These are phyloP conservation scores for Pistacia integerrima DNA, from an alignment of 345 rosid species.

Conservation along the genomic window DNA sequence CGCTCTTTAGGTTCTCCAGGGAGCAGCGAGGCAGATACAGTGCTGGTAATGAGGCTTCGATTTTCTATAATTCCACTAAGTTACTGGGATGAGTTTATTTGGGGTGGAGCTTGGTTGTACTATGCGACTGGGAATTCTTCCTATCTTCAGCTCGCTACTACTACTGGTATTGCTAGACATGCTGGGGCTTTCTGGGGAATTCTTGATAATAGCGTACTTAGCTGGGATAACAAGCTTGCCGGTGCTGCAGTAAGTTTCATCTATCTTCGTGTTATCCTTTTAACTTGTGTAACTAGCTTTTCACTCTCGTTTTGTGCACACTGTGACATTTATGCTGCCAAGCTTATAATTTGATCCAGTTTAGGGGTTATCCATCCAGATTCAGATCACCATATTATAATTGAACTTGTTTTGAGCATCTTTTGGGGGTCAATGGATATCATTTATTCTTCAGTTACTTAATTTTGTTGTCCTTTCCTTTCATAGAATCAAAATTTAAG, in stretches of 20 bases:
- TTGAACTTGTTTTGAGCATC: not conserved
- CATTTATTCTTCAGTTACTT: not conserved
- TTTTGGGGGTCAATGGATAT: not conserved
- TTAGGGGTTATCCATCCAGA: not conserved
- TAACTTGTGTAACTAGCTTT: constrained; percentile 6
- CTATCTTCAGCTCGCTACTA: constrained; percentile 77
- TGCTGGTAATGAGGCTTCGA: constrained; percentile 62
- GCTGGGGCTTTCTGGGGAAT: constrained; percentile 98
- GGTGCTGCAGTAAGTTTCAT: constrained; percentile 77
- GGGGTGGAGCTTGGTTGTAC: constrained; percentile 97
- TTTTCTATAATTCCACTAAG: constrained; percentile 78
- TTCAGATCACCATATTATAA: not conserved
- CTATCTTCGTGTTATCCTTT: constrained; percentile 4
- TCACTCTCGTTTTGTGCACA: not conserved
- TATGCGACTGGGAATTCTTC: constrained; percentile 86
- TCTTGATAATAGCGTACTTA: constrained; percentile 80
- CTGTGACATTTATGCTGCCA: not conserved
- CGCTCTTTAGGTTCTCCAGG: constrained; percentile 74
- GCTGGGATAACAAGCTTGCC: constrained; percentile 99
- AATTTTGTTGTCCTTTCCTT: not conserved
- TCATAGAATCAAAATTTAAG: not conserved
- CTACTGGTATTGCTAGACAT: constrained; percentile 72
- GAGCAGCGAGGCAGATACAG: constrained; percentile 78
- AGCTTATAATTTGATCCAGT: not conserved
- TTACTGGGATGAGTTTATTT: constrained; percentile 94